Percentiles rank a stretch among this genome's conserved stretches.
These are phyloP conservation scores for Chenopodium suecicum DNA, from an alignment of 148 eudicot genomes.

Conservation along the genomic window DNA sequence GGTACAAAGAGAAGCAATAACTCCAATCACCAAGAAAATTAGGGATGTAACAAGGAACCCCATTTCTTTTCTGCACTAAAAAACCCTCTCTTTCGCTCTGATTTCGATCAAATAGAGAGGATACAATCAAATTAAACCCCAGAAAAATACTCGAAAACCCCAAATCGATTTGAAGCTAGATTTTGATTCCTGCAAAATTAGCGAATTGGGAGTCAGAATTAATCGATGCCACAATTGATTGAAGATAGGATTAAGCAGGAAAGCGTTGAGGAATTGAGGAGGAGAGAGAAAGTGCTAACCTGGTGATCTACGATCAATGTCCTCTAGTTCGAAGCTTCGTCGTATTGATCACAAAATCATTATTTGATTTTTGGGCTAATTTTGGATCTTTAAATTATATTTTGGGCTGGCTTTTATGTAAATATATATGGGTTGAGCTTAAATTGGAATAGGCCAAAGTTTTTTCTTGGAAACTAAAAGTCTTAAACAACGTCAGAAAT, in stretches of 20 bases:
- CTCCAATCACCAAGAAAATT: constrained; percentile 66
- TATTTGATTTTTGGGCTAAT: neutral
- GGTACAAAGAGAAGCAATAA: constrained; percentile 67
- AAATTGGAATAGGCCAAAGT: too few relatives aligned
- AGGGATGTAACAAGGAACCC: constrained; percentile 80
- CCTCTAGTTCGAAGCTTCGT: constrained; percentile 3
- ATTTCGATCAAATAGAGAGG: constrained; percentile 3
- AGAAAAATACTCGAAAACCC: neutral
- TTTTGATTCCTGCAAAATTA: neutral
- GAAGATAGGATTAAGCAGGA: neutral
- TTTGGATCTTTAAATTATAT: too few relatives aligned
- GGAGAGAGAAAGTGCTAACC: constrained; percentile 20
- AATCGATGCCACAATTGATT: neutral
- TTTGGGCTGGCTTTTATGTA: neutral
- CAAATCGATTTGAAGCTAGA: neutral
- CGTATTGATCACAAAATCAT: neutral
- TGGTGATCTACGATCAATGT: constrained; percentile 20
- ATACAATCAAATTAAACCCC: neutral
- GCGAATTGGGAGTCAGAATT: neutral
- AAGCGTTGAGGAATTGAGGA: neutral
- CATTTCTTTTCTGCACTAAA: constrained; percentile 35
- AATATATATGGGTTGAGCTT: neutral
- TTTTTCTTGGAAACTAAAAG: too few relatives aligned
- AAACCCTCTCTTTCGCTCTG: constrained; percentile 4
- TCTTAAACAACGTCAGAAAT: too few relatives aligned